A percentile compares a stretch with the other conserved stretches of the same genome.
Conservation (phyloP, 495 filamentous ascomycete species). For the Collariella sp. region DNA sequence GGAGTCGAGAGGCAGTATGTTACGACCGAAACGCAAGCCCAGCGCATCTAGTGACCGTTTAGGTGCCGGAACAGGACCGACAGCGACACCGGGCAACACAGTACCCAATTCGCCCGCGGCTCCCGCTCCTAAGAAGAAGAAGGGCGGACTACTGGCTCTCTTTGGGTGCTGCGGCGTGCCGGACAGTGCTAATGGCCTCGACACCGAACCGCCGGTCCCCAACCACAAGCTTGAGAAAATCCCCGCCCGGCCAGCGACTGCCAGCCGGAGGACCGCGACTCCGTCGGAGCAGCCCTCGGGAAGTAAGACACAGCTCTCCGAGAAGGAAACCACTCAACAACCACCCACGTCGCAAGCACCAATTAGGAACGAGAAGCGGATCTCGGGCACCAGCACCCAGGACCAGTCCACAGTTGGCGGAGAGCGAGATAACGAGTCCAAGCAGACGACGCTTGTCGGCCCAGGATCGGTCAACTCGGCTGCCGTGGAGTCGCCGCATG, state of each 20-base stretch:
- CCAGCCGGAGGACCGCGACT: slow-evolving; percentile 48
- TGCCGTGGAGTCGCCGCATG: slow-evolving; percentile 37
- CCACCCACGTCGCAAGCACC: slow-evolving; percentile 24
- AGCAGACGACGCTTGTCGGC: slow-evolving; percentile 37
- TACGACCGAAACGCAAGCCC: slow-evolving; percentile 57
- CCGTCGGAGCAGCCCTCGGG: slow-evolving; percentile 46
- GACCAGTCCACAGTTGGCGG: slow-evolving; percentile 35
- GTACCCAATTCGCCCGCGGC: slow-evolving; percentile 39
- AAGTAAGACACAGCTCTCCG: slow-evolving; percentile 39
- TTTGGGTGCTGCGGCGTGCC: slow-evolving; percentile 72
- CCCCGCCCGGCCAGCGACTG: slow-evolving; percentile 43
- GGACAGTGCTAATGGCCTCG: slow-evolving; percentile 52
- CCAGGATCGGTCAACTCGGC: slow-evolving; percentile 30
- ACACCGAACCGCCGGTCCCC: slow-evolving; percentile 53
- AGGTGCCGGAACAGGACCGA: slow-evolving; percentile 39
- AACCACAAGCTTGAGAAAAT: slow-evolving; percentile 56
- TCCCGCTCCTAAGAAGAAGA: slow-evolving; percentile 49
- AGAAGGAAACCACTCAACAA: slow-evolving; percentile 35
- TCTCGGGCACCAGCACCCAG: slow-evolving; percentile 35
- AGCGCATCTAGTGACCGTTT: slow-evolving; percentile 51
- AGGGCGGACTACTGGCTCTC: slow-evolving; percentile 58
- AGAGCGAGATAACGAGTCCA: slow-evolving; percentile 39
- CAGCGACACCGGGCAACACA: slow-evolving; percentile 38
- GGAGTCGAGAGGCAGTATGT: slow-evolving; percentile 62
- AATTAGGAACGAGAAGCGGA: slow-evolving; percentile 33